Conservation (phyloP, 805 yeast species). For the Yamadazyma paraphyllophila region DNA sequence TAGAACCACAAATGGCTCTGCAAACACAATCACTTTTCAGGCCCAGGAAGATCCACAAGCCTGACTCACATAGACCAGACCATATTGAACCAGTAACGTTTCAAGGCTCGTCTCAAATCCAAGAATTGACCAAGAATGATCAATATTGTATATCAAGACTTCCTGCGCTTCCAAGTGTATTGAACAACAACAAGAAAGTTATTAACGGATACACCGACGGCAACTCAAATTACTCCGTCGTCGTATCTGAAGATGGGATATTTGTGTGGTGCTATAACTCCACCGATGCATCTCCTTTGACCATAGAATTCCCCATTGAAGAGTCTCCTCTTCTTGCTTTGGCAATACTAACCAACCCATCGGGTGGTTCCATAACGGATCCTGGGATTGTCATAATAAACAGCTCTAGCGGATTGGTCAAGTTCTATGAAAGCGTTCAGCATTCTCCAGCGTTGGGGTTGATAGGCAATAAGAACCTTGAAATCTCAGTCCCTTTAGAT, state of each 20-base stretch:
- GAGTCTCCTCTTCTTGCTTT: constrained; percentile 37
- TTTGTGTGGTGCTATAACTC: constrained; percentile 70
- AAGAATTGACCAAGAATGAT: constrained; percentile 56
- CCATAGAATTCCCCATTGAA: constrained; percentile 50
- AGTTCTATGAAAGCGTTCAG: constrained; percentile 73
- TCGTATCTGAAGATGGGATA: constrained; percentile 48
- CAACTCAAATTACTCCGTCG: constrained; percentile 47
- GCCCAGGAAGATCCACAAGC: constrained; percentile 7
- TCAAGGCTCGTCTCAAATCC: neutral
- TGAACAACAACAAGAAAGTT: constrained; percentile 14
- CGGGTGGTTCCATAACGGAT: constrained; percentile 45
- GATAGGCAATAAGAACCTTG: constrained; percentile 44
- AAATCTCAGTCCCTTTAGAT: constrained; percentile 39
- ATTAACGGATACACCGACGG: constrained; percentile 48
- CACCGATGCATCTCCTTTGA: constrained; percentile 56
- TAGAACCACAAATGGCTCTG: neutral
- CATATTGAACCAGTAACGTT: neutral
- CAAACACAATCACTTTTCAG: constrained; percentile 5
- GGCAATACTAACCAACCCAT: constrained; percentile 58
- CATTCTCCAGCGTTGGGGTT: constrained; percentile 66
- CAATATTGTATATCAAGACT: constrained; percentile 57
- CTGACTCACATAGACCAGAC: neutral
- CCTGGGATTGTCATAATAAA: constrained; percentile 75
- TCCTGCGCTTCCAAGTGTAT: constrained; percentile 53
- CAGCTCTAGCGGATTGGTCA: constrained; percentile 54